phyloP scores from a whole-genome alignment of 345 rosid species.

The Gynandropsis gynandra region DNA sequence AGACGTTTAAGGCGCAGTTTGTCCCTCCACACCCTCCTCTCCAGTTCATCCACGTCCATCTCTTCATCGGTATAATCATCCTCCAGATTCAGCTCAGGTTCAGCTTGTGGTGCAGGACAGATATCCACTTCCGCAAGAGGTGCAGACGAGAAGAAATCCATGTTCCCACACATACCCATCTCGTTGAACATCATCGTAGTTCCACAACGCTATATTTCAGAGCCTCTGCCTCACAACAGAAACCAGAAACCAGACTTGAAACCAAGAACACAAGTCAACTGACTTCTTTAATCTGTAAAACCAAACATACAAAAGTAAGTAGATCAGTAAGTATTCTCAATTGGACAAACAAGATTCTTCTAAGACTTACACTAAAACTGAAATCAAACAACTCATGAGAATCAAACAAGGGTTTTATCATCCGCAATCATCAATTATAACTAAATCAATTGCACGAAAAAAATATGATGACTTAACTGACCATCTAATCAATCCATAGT shows the following conservation, averaged over 20 bases:
- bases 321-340: neutral
- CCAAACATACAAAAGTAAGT: neutral
- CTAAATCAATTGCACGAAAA: neutral
- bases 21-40: constrained; percentile 80
- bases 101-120: constrained; percentile 34
- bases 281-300: constrained; percentile 11
- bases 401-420: too few species aligned
- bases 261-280: constrained; percentile 1
- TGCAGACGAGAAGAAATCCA: constrained; percentile 39
- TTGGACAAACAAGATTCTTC: too few species aligned
- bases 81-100: constrained; percentile 37
- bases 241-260: too few species aligned
- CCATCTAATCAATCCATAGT: too few species aligned
- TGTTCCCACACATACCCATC: constrained; percentile 48
- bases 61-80: constrained; percentile 64
- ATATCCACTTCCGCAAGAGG: constrained; percentile 33
- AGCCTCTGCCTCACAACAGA: too few species aligned
- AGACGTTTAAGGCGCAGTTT: constrained; percentile 52
- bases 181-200: constrained; percentile 41
- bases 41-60: constrained; percentile 64
- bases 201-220: neutral
- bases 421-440: neutral
- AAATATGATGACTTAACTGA: neutral
- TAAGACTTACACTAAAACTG: too few species aligned
- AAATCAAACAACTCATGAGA: too few species aligned